These are phyloP conservation scores for Stephania yunnanensis DNA, from an alignment of 164 flowering plant species.

Conservation along the genomic window DNA sequence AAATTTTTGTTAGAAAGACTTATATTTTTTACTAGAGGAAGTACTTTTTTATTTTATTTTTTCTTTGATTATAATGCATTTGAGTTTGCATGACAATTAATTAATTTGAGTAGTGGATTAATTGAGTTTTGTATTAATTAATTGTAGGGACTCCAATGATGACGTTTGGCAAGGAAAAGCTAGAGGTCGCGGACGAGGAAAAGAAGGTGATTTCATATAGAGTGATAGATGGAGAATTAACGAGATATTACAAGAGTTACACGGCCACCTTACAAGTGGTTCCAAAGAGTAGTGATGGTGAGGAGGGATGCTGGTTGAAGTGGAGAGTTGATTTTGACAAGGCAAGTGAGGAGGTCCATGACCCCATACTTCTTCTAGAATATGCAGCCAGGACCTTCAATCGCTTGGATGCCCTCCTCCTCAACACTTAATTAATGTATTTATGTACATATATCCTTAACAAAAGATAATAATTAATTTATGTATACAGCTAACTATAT, in stretches of 20 bases:
- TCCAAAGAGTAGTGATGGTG: slow-evolving; percentile 27
- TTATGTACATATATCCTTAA: no score
- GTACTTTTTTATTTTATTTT: no score
- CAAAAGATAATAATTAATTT: no score
- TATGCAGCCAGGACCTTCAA: slow-evolving; percentile 43
- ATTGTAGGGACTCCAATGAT: slow-evolving; percentile 28
- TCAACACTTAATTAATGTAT: slow-evolving; percentile 14
- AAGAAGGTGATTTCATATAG: slow-evolving; percentile 36
- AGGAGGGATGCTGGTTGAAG: slow-evolving; percentile 43
- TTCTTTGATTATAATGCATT: no score
- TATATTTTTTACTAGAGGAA: no score
- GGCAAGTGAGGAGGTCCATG: slow-evolving; percentile 39
- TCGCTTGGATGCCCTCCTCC: slow-evolving; percentile 45
- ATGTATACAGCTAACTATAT: no score
- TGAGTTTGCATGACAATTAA: not conserved
- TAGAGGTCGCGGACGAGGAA: slow-evolving; percentile 44
- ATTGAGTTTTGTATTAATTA: not conserved
- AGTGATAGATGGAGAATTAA: slow-evolving; percentile 60
- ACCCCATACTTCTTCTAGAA: slow-evolving; percentile 37
- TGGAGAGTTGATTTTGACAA: slow-evolving; percentile 57
- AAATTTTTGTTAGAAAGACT: no score
- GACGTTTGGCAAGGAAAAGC: slow-evolving; percentile 40
- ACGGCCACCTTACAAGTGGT: slow-evolving; percentile 23
- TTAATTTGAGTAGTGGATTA: not conserved
- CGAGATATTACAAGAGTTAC: slow-evolving; percentile 51